Conservation (phyloP, 305 asterid species). For the Nicotiana rustica region DNA sequence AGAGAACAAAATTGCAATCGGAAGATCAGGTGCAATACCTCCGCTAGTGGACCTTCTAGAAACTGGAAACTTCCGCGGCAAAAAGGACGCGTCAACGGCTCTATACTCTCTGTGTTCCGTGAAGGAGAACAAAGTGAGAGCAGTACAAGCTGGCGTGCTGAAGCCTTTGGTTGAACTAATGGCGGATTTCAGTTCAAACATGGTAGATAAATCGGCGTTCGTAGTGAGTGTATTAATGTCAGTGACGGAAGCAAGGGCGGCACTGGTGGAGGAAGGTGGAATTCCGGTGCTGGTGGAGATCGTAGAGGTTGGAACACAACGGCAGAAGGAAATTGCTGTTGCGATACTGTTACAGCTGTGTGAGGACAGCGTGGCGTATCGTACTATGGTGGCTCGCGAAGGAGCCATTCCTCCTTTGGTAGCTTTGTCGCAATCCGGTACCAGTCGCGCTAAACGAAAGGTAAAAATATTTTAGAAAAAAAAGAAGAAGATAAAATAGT, state of each 20-base stretch:
- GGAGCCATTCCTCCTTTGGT: conserved; percentile 97
- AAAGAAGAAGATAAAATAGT: background rate
- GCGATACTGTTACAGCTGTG: conserved; percentile 77
- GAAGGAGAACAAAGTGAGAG: conserved; percentile 78
- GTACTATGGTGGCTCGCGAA: conserved; percentile 94
- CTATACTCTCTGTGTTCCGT: conserved; percentile 81
- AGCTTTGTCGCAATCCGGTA: conserved; percentile 84
- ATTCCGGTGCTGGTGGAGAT: conserved; percentile 95
- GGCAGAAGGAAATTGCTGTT: conserved; percentile 94
- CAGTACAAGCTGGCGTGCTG: conserved; percentile 86
- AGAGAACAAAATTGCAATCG: conserved; percentile 73
- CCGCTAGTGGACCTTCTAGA: conserved; percentile 76
- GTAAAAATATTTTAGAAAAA: conserved; percentile 42
- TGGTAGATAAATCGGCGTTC: conserved; percentile 92
- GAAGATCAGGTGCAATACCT: conserved; percentile 82
- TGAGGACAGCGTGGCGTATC: conserved; percentile 74
- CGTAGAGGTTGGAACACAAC: conserved; percentile 84
- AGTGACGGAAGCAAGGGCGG: conserved; percentile 71
- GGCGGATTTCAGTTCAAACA: conserved; percentile 89
- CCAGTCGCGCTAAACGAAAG: conserved; percentile 92
- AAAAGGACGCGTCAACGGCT: conserved; percentile 92
- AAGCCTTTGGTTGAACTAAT: conserved; percentile 87
- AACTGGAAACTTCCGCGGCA: conserved; percentile 73
- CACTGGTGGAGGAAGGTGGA: conserved; percentile 91
- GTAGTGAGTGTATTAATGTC: conserved; percentile 71